Percentiles rank a stretch among this genome's conserved stretches.
Evolutionary conservation across 2,329 filamentous ascomycete genomes (phyloP).

Genomic region (Gaeumannomyces tritici): DNA sequence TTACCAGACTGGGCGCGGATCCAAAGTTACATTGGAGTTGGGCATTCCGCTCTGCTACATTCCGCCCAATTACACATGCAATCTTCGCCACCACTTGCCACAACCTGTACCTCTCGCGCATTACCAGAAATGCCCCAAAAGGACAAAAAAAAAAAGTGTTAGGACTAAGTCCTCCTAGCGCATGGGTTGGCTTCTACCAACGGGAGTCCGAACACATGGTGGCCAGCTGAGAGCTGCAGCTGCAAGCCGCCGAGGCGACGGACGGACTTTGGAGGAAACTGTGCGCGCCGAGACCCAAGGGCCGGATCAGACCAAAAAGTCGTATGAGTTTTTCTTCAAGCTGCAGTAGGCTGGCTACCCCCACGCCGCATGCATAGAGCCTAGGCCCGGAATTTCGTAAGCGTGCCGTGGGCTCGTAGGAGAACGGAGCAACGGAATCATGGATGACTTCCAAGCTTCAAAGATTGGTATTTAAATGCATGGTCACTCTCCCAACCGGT

Average conservation of each 20-base stretch:
- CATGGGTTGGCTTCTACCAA: neutral
- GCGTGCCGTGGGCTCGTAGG: neutral
- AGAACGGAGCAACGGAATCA: neutral
- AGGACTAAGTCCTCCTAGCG: no score
- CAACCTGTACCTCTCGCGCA: no score
- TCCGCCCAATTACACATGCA: neutral
- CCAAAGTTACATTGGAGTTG: no score
- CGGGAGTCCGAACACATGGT: neutral
- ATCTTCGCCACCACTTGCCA: neutral
- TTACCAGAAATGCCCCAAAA: no score
- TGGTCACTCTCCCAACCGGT: neutral
- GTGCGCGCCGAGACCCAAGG: neutral
- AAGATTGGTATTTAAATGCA: neutral
- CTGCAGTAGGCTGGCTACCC: neutral
- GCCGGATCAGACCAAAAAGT: neutral
- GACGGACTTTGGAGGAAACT: neutral
- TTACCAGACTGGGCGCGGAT: neutral
- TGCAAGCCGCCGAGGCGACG: neutral
- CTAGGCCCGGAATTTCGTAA: neutral
- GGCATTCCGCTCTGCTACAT: neutral
- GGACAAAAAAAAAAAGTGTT: no score
- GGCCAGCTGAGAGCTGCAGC: neutral
- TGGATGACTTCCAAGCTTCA: neutral
- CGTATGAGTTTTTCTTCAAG: neutral
- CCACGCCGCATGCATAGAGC: neutral